Evolutionary conservation across 805 yeast species (phyloP).

Genomic region (Barnettozyma californica): DNA sequence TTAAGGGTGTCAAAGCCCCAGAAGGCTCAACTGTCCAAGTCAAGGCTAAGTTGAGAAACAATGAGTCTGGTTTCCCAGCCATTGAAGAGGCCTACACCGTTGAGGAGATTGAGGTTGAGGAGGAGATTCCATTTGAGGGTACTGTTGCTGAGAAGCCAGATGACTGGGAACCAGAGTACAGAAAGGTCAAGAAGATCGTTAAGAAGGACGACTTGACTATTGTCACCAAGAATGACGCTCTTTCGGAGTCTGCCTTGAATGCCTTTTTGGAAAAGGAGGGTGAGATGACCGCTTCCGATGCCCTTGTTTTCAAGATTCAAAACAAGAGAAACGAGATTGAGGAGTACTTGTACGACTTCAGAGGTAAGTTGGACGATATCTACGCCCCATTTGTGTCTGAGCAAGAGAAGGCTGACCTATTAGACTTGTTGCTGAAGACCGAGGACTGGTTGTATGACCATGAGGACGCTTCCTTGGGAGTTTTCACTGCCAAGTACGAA

Average conservation of each 20-base stretch:
- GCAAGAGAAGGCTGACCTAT: constrained; percentile 79
- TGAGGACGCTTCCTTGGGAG: constrained; percentile 92
- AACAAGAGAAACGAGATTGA: constrained; percentile 97
- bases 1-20: constrained; percentile 77
- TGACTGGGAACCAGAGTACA: constrained; percentile 80
- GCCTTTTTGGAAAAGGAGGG: constrained; percentile 76
- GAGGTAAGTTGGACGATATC: constrained; percentile 93
- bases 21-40: constrained; percentile 80
- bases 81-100: constrained; percentile 93
- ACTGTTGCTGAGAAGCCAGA: constrained; percentile 66
- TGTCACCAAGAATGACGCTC: constrained; percentile 54
- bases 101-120: constrained; percentile 86
- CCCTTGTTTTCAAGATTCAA: constrained; percentile 96
- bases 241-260: constrained; percentile 51
- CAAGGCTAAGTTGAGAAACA: constrained; percentile 93
- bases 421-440: constrained; percentile 69
- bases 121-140: constrained; percentile 67
- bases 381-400: constrained; percentile 85
- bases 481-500: constrained; percentile 95
- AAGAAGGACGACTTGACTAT: constrained; percentile 79
- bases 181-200: constrained; percentile 86
- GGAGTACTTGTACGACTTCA: constrained; percentile 95
- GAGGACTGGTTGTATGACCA: constrained; percentile 99
- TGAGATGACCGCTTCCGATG: constrained; percentile 82
- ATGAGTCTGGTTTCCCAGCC: constrained; percentile 92